Base-by-base conservation (phyloP, 1,284 basidiomycete genomes). In the Cutaneotrichosporon dermatis region DNA sequence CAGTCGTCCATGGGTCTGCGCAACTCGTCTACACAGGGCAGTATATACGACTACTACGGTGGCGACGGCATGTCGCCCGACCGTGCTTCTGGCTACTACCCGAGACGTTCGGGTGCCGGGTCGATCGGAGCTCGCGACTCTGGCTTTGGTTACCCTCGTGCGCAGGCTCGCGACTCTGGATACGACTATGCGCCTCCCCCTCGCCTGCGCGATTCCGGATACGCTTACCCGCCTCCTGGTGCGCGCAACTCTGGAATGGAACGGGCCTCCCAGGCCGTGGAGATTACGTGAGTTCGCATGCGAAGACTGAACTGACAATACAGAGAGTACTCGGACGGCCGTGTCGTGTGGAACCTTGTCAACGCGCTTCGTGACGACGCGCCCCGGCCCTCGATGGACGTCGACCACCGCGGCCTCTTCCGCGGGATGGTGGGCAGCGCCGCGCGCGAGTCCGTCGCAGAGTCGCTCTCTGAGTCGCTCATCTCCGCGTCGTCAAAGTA, bases 321-420 rank as follows among this genome's bases (percentile, higher is more conserved):
- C 51, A 76, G 72, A 40, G 75, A 77, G 59, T 75, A 75, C 59
- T 69, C 69, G 37, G 73, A 77, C 60, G 75, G 75, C 10, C 62
- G 69, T 48, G 66, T 77, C 0, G 72, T 74, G 3, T 77, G 75
- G 75, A 70, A 70, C 42, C 61, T 77, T 25, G 71, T 76, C 36
- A 71, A 77, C 53, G 75, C 70, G 1, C 61, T 75, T 16, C 69
- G 69, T 8, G 51, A 53, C 39, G 63, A 43, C 37, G 46, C 34
- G 11, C 51, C 53, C 25, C 52, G 52, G 16, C 13, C n/a, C n/a
- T 44, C 55, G 9, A 37, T 48, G 11, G 51, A 41, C 33, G 25
- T n/a, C 2, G 44, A 16, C 41, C 25, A 43, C 1, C 42, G 12
- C 4, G 41, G 52, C 7, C 13, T 34, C 25, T 54, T 35, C 13